phyloP scores from a whole-genome alignment of 352 stramenopile species.

The Vaucheria bursata region DNA sequence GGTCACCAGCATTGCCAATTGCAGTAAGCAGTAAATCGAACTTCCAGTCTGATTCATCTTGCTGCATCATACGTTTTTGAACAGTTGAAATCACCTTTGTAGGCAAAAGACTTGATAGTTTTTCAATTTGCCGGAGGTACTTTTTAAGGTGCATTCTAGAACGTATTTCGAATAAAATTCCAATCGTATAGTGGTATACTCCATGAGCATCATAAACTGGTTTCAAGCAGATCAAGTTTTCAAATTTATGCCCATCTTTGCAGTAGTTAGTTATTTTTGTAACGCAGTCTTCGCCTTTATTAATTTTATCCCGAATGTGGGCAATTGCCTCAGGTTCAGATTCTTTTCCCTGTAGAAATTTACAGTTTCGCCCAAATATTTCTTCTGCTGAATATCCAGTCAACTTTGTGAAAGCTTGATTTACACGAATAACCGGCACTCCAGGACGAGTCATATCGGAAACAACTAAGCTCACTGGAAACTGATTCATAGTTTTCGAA shows the following conservation, averaged over 20 bases:
- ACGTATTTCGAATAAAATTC: constrained; percentile 47
- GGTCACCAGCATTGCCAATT: too few species aligned
- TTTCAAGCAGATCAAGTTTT: constrained; percentile 77
- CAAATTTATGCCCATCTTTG: constrained; percentile 70
- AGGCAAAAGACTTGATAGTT: constrained; percentile 44
- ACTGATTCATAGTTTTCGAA: constrained; percentile 19
- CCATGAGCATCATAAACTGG: constrained; percentile 61
- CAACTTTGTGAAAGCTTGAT: constrained; percentile 44
- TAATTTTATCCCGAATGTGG: constrained; percentile 46
- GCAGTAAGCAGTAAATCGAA: too few species aligned
- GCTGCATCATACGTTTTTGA: too few species aligned
- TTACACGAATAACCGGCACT: constrained; percentile 46
- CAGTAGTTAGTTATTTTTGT: constrained; percentile 77
- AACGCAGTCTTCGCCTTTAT: constrained; percentile 53
- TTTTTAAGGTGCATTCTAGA: constrained; percentile 46
- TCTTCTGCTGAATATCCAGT: constrained; percentile 48
- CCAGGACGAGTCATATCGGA: constrained; percentile 46
- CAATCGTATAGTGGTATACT: constrained; percentile 45
- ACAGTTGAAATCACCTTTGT: too few species aligned
- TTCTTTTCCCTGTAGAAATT: constrained; percentile 58
- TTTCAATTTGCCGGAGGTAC: constrained; percentile 45
- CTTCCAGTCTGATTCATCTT: too few species aligned
- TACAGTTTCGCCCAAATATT: constrained; percentile 52
- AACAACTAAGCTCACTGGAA: constrained; percentile 43
- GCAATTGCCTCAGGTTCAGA: constrained; percentile 41